phyloP scores from a whole-genome alignment of 192 early-diverging fungal genomes.

The Hyaloraphidium curvatum region DNA sequence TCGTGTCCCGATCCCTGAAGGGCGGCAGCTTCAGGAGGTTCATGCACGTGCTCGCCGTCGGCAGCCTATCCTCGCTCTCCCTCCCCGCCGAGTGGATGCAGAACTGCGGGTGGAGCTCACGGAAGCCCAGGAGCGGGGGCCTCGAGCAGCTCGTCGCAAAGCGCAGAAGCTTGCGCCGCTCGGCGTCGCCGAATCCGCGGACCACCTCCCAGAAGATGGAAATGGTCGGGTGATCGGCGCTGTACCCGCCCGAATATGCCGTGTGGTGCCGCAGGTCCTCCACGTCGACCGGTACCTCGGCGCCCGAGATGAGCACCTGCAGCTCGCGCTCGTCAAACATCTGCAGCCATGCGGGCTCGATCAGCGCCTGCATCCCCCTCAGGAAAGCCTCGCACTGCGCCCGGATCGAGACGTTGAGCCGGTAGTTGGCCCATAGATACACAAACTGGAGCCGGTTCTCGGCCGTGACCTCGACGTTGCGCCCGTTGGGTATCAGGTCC shows the following conservation, averaged over 20 bases:
- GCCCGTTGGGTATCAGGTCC: conserved; percentile 61
- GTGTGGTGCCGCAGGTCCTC: conserved; percentile 55
- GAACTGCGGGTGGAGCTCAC: conserved; percentile 44
- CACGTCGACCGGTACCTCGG: conserved; percentile 48
- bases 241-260: conserved; percentile 54
- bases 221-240: conserved; percentile 50
- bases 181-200: conserved; percentile 29
- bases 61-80: conserved; percentile 48
- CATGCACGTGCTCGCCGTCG: conserved; percentile 42
- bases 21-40: conserved; percentile 81
- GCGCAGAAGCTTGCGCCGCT: conserved; percentile 46
- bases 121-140: conserved; percentile 80
- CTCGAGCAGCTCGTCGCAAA: conserved; percentile 85
- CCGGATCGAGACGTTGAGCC: conserved; percentile 63
- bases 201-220: conserved; percentile 54
- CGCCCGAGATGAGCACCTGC: conserved; percentile 73
- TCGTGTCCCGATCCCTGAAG: conserved; percentile 32
- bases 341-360: conserved; percentile 67
- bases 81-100: conserved; percentile 45
- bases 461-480: conserved; percentile 56
- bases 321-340: conserved; percentile 89
- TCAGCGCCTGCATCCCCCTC: conserved; percentile 55
- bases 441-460: conserved; percentile 77
- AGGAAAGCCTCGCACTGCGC: conserved; percentile 68
- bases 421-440: conserved; percentile 68